Percentiles rank a stretch among this genome's conserved stretches.
These are phyloP conservation scores for Exophiala sideris DNA, from an alignment of 2,329 filamentous ascomycete genomes.

Conservation along the genomic window DNA sequence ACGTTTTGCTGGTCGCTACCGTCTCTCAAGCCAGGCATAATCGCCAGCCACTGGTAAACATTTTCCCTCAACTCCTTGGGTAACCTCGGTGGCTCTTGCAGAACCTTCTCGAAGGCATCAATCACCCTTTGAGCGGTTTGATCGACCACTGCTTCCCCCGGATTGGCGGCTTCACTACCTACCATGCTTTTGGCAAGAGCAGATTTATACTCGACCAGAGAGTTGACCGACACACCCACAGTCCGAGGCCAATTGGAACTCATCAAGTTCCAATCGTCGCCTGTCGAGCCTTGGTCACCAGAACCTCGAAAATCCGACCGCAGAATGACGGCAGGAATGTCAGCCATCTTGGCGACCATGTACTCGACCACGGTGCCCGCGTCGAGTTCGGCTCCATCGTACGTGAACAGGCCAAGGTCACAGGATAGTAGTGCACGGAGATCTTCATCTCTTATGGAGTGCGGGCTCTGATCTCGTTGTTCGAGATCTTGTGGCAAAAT, in stretches of 20 bases:
- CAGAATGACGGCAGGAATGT: constrained; percentile 28
- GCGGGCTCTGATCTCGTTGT: constrained; percentile 26
- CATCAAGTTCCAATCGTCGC: constrained; percentile 30
- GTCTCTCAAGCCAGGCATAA: constrained; percentile 28
- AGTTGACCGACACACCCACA: constrained; percentile 19
- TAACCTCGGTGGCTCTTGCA: constrained; percentile 20
- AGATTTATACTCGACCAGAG: constrained; percentile 26
- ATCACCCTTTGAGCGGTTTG: constrained; percentile 23
- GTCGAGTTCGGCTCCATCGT: constrained; percentile 29
- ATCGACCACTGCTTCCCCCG: constrained; percentile 20
- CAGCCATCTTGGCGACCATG: constrained; percentile 29
- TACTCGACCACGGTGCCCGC: constrained; percentile 30
- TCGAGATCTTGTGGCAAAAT: constrained; percentile 28
- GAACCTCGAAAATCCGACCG: constrained; percentile 28
- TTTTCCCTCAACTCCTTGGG: constrained; percentile 25
- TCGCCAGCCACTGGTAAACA: constrained; percentile 28
- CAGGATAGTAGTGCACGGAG: constrained; percentile 26
- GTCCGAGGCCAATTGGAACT: constrained; percentile 28
- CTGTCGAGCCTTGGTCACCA: constrained; percentile 23
- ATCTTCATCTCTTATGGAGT: constrained; percentile 28
- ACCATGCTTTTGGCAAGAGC: constrained; percentile 15
- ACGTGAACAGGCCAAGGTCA: constrained; percentile 28
- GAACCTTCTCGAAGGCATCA: constrained; percentile 25
- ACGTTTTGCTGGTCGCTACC: constrained; percentile 17
- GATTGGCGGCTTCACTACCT: background rate